phyloP scores from a whole-genome alignment of 441 rosid genomes.

The Croton laevigatus region DNA sequence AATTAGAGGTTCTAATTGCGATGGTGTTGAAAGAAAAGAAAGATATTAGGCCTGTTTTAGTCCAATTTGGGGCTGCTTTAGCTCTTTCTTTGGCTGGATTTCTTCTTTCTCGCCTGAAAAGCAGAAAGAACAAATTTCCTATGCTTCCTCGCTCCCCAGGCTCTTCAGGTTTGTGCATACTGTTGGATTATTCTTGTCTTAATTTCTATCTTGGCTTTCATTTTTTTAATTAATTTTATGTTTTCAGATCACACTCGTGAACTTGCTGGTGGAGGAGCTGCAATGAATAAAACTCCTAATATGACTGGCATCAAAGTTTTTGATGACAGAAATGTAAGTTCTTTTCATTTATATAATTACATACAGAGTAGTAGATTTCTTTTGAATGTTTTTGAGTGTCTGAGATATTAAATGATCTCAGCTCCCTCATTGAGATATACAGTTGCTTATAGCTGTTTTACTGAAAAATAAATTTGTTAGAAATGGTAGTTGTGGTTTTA shows the following conservation, averaged over 20 bases:
- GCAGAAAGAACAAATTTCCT: slow-evolving; percentile 33
- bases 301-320: slow-evolving; percentile 15
- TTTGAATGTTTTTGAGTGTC: neutral
- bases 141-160: slow-evolving; percentile 38
- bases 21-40: slow-evolving; percentile 45
- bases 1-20: slow-evolving; percentile 3
- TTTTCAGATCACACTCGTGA: slow-evolving; percentile 24
- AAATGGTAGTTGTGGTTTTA: neutral
- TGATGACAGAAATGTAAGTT: slow-evolving; percentile 36
- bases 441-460: neutral
- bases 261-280: slow-evolving; percentile 19
- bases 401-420: neutral
- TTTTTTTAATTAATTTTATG: neutral
- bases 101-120: slow-evolving; percentile 50
- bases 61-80: slow-evolving; percentile 64
- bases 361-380: neutral
- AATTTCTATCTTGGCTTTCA: neutral
- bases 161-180: slow-evolving; percentile 41
- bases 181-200: neutral
- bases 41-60: slow-evolving; percentile 49
- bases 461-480: neutral
- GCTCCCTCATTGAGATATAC: neutral
- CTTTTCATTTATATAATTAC: neutral
- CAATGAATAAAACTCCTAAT: slow-evolving; percentile 17
- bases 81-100: slow-evolving; percentile 71